These are phyloP conservation scores for Phytophthora palmivora DNA, from an alignment of 352 stramenopile genomes.

Conservation along the genomic window DNA sequence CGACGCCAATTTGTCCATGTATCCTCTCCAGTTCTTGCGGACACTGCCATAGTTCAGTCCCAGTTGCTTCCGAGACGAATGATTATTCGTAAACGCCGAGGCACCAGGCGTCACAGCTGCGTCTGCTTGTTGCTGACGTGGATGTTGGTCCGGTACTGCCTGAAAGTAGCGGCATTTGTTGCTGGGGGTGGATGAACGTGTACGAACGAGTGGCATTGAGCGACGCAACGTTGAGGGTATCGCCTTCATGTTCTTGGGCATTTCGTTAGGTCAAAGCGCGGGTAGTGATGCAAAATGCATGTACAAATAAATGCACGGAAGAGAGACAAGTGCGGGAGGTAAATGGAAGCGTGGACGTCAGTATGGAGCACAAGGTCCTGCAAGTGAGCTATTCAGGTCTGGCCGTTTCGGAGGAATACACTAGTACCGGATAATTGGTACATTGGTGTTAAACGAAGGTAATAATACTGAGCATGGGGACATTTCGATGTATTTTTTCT, in stretches of 20 bases:
- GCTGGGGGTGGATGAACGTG: constrained; percentile 2
- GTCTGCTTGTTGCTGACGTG: constrained; percentile 28
- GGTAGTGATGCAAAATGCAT: constrained; percentile 9
- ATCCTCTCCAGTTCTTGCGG: constrained; percentile 60
- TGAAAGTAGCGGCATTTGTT: constrained; percentile 17
- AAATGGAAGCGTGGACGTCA: neutral
- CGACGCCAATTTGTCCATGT: constrained; percentile 45
- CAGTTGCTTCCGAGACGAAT: constrained; percentile 21
- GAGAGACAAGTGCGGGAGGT: neutral
- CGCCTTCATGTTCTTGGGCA: constrained; percentile 17
- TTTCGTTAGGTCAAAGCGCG: constrained; percentile 10
- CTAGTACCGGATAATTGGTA: too few species aligned
- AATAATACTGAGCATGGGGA: constrained; percentile 24
- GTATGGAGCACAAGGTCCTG: constrained; percentile 11
- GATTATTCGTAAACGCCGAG: constrained; percentile 22
- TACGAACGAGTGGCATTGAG: constrained; percentile 10
- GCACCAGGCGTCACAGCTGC: constrained; percentile 25
- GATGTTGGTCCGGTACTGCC: constrained; percentile 7
- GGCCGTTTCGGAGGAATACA: constrained; percentile 14
- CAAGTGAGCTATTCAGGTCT: too few species aligned
- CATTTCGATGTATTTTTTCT: constrained; percentile 32
- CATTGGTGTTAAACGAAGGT: too few species aligned
- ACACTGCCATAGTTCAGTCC: constrained; percentile 58
- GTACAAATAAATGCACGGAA: constrained; percentile 12
- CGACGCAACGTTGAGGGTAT: constrained; percentile 16